Evolutionary conservation across 371 early-diverging fungal genomes (phyloP), one percentile per base, ranked within the genome.

Genomic region (Phascolomyces articulosus): DNA sequence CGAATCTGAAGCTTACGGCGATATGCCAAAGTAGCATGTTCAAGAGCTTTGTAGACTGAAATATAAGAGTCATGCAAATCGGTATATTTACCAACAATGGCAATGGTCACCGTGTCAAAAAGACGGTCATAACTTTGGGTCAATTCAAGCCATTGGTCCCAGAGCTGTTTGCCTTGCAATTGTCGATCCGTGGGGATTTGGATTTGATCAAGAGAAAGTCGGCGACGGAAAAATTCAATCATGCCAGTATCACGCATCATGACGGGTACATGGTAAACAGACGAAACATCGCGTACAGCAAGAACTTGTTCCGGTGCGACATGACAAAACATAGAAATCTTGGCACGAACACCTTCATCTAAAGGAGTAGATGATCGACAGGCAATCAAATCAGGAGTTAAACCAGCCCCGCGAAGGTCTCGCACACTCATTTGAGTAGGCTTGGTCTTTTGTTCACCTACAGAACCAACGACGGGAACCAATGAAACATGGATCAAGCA

Each of bases 381-480:
- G 11, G 99, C 97, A 71, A 99, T 93, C 68, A 99, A 78, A 76
- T 99, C 99, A 34, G 98, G 98, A n/a, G 90, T 87, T 31, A 99
- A 86, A 61, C 99, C 99, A 57, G 96, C 90, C 63, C 96, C 96
- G 71, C 98, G 91, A 48, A 98, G 85, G 69, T 98, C 97, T 63
- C 97, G 91, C 48, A 98, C 90, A 51, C 95, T 94, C 54, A 93
- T 90, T 80, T 99, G 99, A 9, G 99, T 98, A 58, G 98, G 98
- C 88, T 99, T 99, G 40, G 99, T 99, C 90, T 99, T 99, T 79
- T 98, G 98, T 75, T 99, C 99, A 61, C 96, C 96, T 24, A 97
- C 98, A 4, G 94, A 90, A 24, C 99, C 99, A 28, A 99, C 95
- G 4, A 98, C 93, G 53, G 99, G 98, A 3, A 99, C 90, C 58